Evolutionary conservation across 495 filamentous ascomycete species (phyloP), one percentile per base, ranked within the genome.

Genomic region (Darksidea phi): DNA sequence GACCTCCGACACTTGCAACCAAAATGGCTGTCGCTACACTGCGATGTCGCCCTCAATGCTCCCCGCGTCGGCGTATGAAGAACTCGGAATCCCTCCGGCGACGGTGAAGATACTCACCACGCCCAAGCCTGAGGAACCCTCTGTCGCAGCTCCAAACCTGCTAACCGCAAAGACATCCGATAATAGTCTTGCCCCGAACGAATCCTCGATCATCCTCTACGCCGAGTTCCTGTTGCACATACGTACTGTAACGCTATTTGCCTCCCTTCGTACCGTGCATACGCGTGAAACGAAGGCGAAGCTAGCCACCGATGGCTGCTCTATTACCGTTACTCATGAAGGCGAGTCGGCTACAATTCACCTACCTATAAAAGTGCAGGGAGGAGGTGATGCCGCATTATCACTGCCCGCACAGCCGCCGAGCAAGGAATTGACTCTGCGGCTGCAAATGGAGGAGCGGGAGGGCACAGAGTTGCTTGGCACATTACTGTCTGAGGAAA

Each of bases 201-300:
- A 63, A 18, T 41, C 56, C 18, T 42, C 49, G 12, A 73, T 76
- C 17, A 60, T 52, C 18, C 66, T 96, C 18, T 92, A 97, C 70
- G 90, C 92, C 15, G 94, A 98, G 78, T 82, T 94, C 0, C 80
- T 97, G 4, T 79, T 85, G 59, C 90, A 96, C 69, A 95, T 98
- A 65, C 85, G 86, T 12, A 89, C 92, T 72, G 80, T 95, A 45
- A 89, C 88, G 3, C 75, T 95, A 18, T 86, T 85, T 59, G 84
- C 86, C 4, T 84, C 85, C 0, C 77, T 94, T 1, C 77, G 80
- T 13, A 80, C 80, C 1, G 73, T 77, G 1, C 68, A 72, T 43
- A 73, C 74, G 34, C 47, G 72, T 1, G 70, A 76, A 20, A 76
- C 86, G 18, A 76, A 71, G 54, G 79, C 78, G 28, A 64, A 72